Evolutionary conservation across 139 green algal species (phyloP).

Genomic region (Micromonas pusilla): DNA sequence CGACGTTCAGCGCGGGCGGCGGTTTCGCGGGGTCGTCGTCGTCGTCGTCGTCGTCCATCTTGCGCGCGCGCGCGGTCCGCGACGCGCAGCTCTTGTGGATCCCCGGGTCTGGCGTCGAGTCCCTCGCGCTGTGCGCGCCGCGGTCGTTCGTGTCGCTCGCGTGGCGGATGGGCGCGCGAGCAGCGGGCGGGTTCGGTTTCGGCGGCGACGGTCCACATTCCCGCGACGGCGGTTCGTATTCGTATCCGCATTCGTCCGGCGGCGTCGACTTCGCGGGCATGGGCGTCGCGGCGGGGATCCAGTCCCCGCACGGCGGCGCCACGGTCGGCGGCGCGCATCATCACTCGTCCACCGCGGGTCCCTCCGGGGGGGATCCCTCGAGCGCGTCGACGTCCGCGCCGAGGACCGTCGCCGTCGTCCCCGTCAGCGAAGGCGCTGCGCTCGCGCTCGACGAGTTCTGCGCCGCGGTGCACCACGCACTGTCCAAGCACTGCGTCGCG

Average conservation of each 20-base stretch:
- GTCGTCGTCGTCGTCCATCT: background rate
- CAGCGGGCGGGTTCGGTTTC: background rate
- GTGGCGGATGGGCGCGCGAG: background rate
- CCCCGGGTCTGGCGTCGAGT: background rate
- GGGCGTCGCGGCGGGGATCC: too few relatives aligned
- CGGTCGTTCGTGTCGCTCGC: background rate
- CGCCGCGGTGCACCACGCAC: background rate
- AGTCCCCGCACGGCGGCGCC: background rate
- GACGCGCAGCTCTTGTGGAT: conserved; percentile 6
- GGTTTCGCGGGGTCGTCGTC: too few relatives aligned
- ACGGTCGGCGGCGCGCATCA: background rate
- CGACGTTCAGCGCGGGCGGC: background rate
- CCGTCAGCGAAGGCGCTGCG: conserved; percentile 9
- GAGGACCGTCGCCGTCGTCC: conserved; percentile 4
- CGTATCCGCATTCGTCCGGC: too few relatives aligned
- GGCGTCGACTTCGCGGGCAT: too few relatives aligned
- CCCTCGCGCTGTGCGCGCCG: background rate
- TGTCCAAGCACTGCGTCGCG: background rate
- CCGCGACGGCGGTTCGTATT: too few relatives aligned
- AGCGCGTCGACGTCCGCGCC: background rate
- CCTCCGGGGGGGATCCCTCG: too few relatives aligned
- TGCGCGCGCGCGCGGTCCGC: background rate
- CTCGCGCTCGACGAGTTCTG: conserved; percentile 15
- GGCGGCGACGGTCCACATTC: too few relatives aligned
- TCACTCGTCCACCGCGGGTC: too few relatives aligned